Evolutionary conservation across 2,329 filamentous ascomycete genomes (phyloP).

Genomic region (Colletotrichum falcatum): DNA sequence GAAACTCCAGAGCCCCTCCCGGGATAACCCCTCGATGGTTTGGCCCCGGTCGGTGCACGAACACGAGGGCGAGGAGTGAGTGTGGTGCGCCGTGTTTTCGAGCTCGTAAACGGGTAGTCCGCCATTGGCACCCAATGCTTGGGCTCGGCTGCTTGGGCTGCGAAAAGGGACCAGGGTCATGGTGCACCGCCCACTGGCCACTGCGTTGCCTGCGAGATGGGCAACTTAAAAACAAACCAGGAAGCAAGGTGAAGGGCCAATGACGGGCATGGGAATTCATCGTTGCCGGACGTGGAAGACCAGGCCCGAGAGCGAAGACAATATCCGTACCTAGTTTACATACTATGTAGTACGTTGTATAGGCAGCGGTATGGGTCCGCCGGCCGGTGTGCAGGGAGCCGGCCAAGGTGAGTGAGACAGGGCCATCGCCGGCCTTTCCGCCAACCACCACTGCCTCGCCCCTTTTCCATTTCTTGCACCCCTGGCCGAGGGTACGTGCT

Average conservation of each 20-base stretch:
- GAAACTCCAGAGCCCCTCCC: neutral
- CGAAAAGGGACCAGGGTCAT: constrained; percentile 27
- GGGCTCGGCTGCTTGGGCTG: constrained; percentile 36
- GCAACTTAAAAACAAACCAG: constrained; percentile 42
- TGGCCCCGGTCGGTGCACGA: constrained; percentile 13
- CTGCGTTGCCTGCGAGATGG: constrained; percentile 45
- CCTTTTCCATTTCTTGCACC: constrained; percentile 14
- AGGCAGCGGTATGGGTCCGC: constrained; percentile 18
- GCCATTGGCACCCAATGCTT: constrained; percentile 35
- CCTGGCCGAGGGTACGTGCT: neutral
- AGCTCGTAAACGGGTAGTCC: constrained; percentile 28
- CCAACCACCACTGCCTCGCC: constrained; percentile 16
- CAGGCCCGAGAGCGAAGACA: constrained; percentile 25
- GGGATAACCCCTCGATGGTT: neutral
- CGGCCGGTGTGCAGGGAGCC: constrained; percentile 27
- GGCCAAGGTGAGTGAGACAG: constrained; percentile 39
- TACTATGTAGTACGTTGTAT: no score
- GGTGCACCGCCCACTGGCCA: constrained; percentile 24
- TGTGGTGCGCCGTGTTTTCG: neutral
- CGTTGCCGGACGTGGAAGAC: constrained; percentile 25
- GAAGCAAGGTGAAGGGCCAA: constrained; percentile 30
- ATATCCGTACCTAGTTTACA: no score
- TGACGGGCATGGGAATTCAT: constrained; percentile 27
- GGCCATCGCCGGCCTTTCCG: constrained; percentile 28
- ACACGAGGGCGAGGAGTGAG: constrained; percentile 20